phyloP scores from a whole-genome alignment of 2,329 filamentous ascomycete species.

The Ceratocystis alfenasii region DNA sequence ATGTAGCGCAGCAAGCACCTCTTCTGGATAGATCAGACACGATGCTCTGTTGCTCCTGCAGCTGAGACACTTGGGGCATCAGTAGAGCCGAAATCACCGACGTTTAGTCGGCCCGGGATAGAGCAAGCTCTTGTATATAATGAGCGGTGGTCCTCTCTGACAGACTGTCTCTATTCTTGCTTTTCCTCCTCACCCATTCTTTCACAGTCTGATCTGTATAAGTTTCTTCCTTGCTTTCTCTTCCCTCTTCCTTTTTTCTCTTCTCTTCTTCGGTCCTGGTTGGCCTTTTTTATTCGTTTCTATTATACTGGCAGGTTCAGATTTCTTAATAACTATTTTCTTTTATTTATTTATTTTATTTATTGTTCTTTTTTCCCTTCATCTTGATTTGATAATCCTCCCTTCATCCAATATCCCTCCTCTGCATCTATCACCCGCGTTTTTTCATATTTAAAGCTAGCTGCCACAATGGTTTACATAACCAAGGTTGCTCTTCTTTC shows the following conservation, averaged over 20 bases:
- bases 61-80: neutral
- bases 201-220: slow-evolving; percentile 13
- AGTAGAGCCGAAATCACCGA: neutral
- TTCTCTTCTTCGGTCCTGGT: slow-evolving; percentile 23
- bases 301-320: slow-evolving; percentile 20
- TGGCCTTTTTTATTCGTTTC: slow-evolving; percentile 21
- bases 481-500: slow-evolving; percentile 29
- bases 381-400: slow-evolving; percentile 6
- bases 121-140: slow-evolving; percentile 17
- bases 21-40: neutral
- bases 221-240: neutral
- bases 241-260: slow-evolving; percentile 4
- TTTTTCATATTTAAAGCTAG: slow-evolving; percentile 26
- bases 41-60: neutral
- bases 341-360: slow-evolving; percentile 24
- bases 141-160: neutral
- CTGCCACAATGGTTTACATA: slow-evolving; percentile 31
- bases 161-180: slow-evolving; percentile 3
- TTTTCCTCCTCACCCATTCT: slow-evolving; percentile 21
- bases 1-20: neutral
- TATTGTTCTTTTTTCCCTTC: slow-evolving; percentile 22
- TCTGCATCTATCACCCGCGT: slow-evolving; percentile 25
- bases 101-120: neutral
- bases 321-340: slow-evolving; percentile 23
- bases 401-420: slow-evolving; percentile 11